Conservation (phyloP, 176 grass and related monocot species). For the Avena atlantica region DNA sequence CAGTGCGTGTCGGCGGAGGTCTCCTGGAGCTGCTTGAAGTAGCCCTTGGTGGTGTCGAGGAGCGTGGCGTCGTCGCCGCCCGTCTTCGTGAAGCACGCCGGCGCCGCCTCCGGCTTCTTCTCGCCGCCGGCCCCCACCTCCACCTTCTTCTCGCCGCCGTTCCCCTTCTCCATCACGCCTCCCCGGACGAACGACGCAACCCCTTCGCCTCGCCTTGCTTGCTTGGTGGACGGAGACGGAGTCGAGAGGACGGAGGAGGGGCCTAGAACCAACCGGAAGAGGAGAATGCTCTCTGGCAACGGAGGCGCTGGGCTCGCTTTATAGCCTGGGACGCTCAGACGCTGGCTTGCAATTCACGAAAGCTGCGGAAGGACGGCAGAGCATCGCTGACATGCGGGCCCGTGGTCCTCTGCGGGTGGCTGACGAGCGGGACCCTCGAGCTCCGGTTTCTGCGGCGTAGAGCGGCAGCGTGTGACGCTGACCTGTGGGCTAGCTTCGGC, state of each 20-base stretch:
- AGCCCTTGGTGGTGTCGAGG: slow-evolving; percentile 55
- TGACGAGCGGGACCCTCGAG: neutral
- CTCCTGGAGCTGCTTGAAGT: slow-evolving; percentile 59
- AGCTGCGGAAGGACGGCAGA: neutral
- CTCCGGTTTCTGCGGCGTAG: neutral
- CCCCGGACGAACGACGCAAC: neutral
- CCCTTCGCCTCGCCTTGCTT: neutral
- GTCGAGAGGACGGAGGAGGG: neutral
- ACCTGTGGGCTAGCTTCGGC: neutral
- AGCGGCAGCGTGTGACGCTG: neutral
- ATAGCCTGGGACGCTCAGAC: slow-evolving; percentile 3
- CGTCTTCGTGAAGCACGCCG: slow-evolving; percentile 55
- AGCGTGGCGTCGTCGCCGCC: slow-evolving; percentile 40
- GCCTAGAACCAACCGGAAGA: neutral
- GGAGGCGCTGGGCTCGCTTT: slow-evolving; percentile 35
- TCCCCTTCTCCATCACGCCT: slow-evolving; percentile 23
- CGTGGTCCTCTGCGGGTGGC: fast-evolving
- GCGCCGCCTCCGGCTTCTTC: neutral
- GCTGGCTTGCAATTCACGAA: slow-evolving; percentile 49
- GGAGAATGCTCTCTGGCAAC: slow-evolving; percentile 20
- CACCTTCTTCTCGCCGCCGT: neutral
- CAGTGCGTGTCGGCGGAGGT: slow-evolving; percentile 59
- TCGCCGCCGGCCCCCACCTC: neutral
- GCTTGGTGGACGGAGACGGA: neutral
- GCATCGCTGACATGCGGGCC: slow-evolving; percentile 30